Base-by-base conservation (phyloP, 2,329 filamentous ascomycete species). In the Tolypocladium amazonense region DNA sequence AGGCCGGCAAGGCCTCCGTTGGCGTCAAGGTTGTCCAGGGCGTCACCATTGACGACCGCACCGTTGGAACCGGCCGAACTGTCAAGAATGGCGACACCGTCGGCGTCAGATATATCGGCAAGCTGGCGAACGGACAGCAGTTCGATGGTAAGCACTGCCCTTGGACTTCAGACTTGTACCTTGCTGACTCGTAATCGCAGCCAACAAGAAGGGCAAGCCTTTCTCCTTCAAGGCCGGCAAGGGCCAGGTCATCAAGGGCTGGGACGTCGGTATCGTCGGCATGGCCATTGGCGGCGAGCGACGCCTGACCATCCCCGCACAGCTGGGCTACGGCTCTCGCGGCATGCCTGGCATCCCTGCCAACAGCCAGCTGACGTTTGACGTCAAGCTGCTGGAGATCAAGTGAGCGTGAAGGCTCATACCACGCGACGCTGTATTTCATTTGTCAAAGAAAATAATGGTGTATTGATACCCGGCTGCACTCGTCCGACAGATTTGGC, bases 131-230 rank as follows among this genome's bases (percentile, higher is more conserved):
- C 76, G 92, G 92, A 77, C 95, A 97, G 80, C 87, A 96, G 67
- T 99, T 99, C 71, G 93, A 97, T 77, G 83, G 89, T 92, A 78
- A 81, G 88, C 83, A 41, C 15, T 41, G 25, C 14, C 23, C 15
- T n/a, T 23, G n/a, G 33, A 8, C 15, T 11, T 14, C 2, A 6
- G 11, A 4, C n/a, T 4, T 30, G 23, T 11, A 4, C 4, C 3
- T 52, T n/a, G 35, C 45, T 56, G 41, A 37, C 53, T 14, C 7
- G 23, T 1, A 20, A 9, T 20, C 33, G 33, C 69, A 92, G 90
- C 92, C 76, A 97, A 99, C 84, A 99, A 97, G 84, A 97, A 95
- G 81, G 94, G 94, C 70, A 92, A 96, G 81, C 93, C 95, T 61
- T 99, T 99, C 80, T 84, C 83, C 66, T 97, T 97, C 86, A 96